Evolutionary conservation across 352 stramenopile species (phyloP).

Genomic region (Phytopythium helicoides): DNA sequence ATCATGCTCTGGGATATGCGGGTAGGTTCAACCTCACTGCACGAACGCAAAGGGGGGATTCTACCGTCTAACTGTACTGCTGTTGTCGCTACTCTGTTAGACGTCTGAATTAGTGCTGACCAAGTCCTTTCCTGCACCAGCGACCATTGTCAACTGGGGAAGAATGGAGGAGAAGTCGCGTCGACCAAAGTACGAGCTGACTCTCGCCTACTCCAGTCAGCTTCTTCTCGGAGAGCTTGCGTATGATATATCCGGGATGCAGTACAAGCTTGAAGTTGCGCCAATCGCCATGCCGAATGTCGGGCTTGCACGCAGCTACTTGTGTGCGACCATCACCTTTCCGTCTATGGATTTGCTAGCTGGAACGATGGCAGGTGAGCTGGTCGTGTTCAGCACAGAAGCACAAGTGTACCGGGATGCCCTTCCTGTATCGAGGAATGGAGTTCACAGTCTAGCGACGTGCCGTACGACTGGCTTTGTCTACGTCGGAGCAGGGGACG

Average conservation of each 20-base stretch:
- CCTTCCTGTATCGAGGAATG: slow-evolving; percentile 58
- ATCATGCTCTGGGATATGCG: slow-evolving; percentile 79
- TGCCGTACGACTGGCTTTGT: slow-evolving; percentile 60
- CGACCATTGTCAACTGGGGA: slow-evolving; percentile 73
- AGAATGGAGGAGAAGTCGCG: slow-evolving; percentile 64
- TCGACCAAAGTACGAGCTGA: slow-evolving; percentile 64
- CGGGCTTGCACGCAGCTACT: slow-evolving; percentile 61
- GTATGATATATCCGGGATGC: slow-evolving; percentile 76
- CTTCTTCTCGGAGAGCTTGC: slow-evolving; percentile 56
- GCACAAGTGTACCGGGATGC: slow-evolving; percentile 60
- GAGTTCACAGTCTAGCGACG: slow-evolving; percentile 73
- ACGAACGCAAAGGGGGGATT: neutral
- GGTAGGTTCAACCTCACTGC: slow-evolving; percentile 15
- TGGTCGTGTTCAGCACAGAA: slow-evolving; percentile 86
- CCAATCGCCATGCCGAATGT: slow-evolving; percentile 72
- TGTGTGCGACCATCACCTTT: slow-evolving; percentile 58
- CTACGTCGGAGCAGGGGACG: slow-evolving; percentile 85
- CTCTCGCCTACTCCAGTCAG: slow-evolving; percentile 68
- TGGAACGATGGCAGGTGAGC: slow-evolving; percentile 69
- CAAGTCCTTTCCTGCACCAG: slow-evolving; percentile 57
- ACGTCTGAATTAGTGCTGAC: slow-evolving; percentile 69
- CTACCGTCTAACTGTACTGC: neutral
- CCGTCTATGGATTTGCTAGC: slow-evolving; percentile 56
- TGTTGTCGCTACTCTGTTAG: slow-evolving; percentile 22
- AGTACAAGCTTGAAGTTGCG: slow-evolving; percentile 72